These are phyloP conservation scores for Scytalidium sp. DNA, from an alignment of 2,329 filamentous ascomycete species.

Conservation along the genomic window DNA sequence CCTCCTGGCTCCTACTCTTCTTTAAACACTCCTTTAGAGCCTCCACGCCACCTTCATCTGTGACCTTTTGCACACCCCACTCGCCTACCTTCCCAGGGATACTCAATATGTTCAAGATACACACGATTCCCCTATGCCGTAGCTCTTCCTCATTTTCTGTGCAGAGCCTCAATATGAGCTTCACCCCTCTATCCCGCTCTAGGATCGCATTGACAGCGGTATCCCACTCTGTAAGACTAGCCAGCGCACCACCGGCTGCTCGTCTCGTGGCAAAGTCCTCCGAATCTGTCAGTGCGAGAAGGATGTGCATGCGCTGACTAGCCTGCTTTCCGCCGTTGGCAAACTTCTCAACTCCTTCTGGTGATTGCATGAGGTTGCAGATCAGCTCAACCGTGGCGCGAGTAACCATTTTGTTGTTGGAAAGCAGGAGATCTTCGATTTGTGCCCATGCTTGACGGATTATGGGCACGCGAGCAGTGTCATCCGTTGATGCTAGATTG, in stretches of 20 bases:
- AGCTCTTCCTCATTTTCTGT: slow-evolving; percentile 68
- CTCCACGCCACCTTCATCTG: slow-evolving; percentile 61
- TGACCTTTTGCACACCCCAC: slow-evolving; percentile 57
- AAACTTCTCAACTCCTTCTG: slow-evolving; percentile 65
- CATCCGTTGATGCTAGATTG: slow-evolving; percentile 80
- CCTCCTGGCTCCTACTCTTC: slow-evolving; percentile 64
- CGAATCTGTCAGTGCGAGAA: slow-evolving; percentile 84
- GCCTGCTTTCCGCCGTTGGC: slow-evolving; percentile 66
- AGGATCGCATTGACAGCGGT: slow-evolving; percentile 69
- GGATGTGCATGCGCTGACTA: slow-evolving; percentile 72
- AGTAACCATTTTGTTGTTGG: slow-evolving; percentile 70
- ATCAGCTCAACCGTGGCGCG: slow-evolving; percentile 85
- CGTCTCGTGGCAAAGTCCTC: slow-evolving; percentile 76
- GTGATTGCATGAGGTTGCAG: slow-evolving; percentile 79
- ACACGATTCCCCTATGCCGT: slow-evolving; percentile 70
- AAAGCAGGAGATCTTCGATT: slow-evolving; percentile 81
- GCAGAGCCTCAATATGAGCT: slow-evolving; percentile 78
- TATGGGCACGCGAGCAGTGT: slow-evolving; percentile 62
- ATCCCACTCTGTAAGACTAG: slow-evolving; percentile 78
- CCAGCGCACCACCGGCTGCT: slow-evolving; percentile 85
- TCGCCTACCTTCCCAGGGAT: slow-evolving; percentile 64
- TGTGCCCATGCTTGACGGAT: slow-evolving; percentile 70
- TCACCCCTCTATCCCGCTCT: slow-evolving; percentile 67
- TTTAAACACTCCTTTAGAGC: slow-evolving; percentile 67
- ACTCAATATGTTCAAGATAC: slow-evolving; percentile 68